phyloP scores from a whole-genome alignment of 768 basidiomycete genomes.

The Amanita rubescens region DNA sequence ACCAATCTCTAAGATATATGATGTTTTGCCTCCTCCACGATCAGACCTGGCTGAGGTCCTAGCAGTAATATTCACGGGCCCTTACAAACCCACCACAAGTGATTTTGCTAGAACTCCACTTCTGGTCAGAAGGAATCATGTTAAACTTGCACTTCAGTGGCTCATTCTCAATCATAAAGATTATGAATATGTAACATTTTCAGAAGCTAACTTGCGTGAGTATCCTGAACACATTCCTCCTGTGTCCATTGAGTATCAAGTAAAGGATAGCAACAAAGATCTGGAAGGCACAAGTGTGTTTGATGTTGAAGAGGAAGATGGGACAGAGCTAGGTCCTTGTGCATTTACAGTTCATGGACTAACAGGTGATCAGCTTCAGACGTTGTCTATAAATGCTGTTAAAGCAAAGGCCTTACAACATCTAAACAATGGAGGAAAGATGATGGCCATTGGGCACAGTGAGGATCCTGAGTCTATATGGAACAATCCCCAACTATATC shows the following conservation, averaged over 20 bases:
- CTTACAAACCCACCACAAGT: conserved; percentile 4
- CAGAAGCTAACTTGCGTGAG: conserved; percentile 15
- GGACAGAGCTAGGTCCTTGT: conserved; percentile 21
- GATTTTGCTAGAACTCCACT: conserved; percentile 16
- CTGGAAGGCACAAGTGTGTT: too few relatives aligned
- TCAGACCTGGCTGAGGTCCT: conserved; percentile 12
- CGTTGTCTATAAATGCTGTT: conserved; percentile 11
- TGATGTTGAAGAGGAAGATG: conserved; percentile 17
- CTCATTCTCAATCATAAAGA: conserved; percentile 25
- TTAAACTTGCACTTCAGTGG: conserved; percentile 23
- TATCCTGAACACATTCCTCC: conserved; percentile 18
- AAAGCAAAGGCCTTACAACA: conserved; percentile 21
- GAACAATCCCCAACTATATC: conserved; percentile 28
- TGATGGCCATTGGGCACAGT: conserved; percentile 23
- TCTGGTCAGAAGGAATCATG: conserved; percentile 16
- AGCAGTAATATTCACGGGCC: conserved; percentile 8
- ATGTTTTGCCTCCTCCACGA: conserved; percentile 2
- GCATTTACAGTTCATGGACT: conserved; percentile 22
- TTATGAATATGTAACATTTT: conserved; percentile 24
- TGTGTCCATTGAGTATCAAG: conserved; percentile 18
- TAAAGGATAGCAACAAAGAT: conserved; percentile 12
- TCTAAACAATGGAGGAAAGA: conserved; percentile 18
- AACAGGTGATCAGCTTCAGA: conserved; percentile 16
- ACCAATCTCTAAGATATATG: conserved; percentile 14
- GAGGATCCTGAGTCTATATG: conserved; percentile 21